Evolutionary conservation across 2,329 filamentous ascomycete species (phyloP), one percentile per base, ranked within the genome.

Genomic region (Kalaharituber pfeilii): DNA sequence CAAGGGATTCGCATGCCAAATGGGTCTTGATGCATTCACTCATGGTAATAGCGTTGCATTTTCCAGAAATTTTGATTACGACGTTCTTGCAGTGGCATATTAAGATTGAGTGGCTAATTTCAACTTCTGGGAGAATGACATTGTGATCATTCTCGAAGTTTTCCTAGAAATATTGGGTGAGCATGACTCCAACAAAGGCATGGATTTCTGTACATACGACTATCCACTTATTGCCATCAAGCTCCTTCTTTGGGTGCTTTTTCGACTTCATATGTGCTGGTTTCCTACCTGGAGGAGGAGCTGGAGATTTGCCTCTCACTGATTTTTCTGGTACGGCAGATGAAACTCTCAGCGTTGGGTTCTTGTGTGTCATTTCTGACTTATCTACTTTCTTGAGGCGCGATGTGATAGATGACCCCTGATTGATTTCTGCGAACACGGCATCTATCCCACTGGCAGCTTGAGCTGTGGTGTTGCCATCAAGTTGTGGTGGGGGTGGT

Each of bases 311-410:
- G 54, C 77, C 80, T 50, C 85, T 77, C 33, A 71, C 66, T 56
- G 73, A 75, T 55, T 75, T 71, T 55, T 73, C 73, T 1, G 84
- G 75, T 2, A 89, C 85, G 1, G 78, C 76, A 11, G 84, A 83
- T 57, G 74, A 73, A 24, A 84, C 77, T 59, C 91, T 81, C 55
- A 98, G 74, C 8, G 81, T 79, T 13, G 91, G 91, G 70, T 98
- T 98, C 74, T 96, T 96, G 71, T 98, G 91, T 57, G 91, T 98
- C 89, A 95, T 95, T 69, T 96, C 76, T 53, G 84, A 91, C 66
- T 82, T 83, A 71, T 95, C 89, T 50, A 98, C 91, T 73, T 95
- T 98, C 62, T 84, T 83, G 30, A 98, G 75, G 28, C 84, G 81
- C 61, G 85, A 80, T 3, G 91, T 98, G 56, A 98, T 85, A n/a